Percentiles rank a stretch among this genome's conserved stretches.
phyloP scores from a whole-genome alignment of 2,329 filamentous ascomycete genomes.

The Beauveria bassiana region DNA sequence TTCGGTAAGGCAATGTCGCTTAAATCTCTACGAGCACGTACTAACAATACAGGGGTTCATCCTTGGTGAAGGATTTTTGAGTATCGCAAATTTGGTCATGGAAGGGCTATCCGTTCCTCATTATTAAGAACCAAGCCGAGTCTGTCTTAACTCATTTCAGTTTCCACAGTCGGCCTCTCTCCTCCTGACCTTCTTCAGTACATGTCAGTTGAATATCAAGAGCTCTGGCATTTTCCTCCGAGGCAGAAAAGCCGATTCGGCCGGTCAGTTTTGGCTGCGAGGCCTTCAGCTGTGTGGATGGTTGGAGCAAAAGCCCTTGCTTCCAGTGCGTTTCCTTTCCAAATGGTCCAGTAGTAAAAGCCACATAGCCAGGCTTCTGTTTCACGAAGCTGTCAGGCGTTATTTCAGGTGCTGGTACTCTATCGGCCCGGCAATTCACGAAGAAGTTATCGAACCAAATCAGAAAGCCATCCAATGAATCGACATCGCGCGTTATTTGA shows the following conservation, averaged over 20 bases:
- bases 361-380: conserved; percentile 53
- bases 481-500: conserved; percentile 52
- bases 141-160: conserved; percentile 28
- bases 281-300: conserved; percentile 42
- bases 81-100: conserved; percentile 80
- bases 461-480: conserved; percentile 74
- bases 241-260: conserved; percentile 61
- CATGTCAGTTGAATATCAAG: conserved; percentile 59
- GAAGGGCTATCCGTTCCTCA: conserved; percentile 65
- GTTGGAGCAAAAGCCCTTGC: conserved; percentile 68
- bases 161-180: conserved; percentile 42
- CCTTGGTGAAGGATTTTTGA: conserved; percentile 83
- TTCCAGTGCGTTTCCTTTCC: conserved; percentile 83
- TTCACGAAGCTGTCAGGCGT: conserved; percentile 56
- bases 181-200: conserved; percentile 37
- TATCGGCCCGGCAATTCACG: conserved; percentile 49
- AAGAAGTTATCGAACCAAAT: conserved; percentile 97
- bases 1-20: conserved; percentile 37
- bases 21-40: neutral
- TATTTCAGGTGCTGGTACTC: conserved; percentile 41
- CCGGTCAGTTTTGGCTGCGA: conserved; percentile 55
- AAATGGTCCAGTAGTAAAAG: conserved; percentile 80
- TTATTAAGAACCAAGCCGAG: neutral
- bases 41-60: conserved; percentile 61
- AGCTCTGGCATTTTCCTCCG: conserved; percentile 60